Base-by-base conservation (phyloP, 805 yeast species). In the Barnettozyma botsteinii region DNA sequence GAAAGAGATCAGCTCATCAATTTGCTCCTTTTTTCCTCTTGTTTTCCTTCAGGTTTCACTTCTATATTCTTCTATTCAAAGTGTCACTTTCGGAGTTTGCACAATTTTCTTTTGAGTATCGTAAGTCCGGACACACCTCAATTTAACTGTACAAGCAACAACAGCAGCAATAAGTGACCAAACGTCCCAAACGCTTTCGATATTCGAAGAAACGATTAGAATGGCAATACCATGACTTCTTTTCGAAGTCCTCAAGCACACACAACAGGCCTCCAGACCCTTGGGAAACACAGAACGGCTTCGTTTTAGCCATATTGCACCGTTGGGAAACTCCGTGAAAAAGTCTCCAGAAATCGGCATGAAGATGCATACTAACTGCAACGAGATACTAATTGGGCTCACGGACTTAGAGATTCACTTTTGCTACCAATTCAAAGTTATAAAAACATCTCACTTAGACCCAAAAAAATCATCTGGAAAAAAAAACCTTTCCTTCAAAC, bases 321-420 rank as follows among this genome's bases (percentile, higher is more conserved):
- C 22, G 15, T 29, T 7, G 9, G 13, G 35, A 38, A 38, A 38
- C 37, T 38, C 41, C 41, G 41, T 29, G 20, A 33, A 23, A 38
- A 33, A n/a, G 18, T 28, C 41, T 35, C 41, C 41, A 38, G 41
- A 33, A 23, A 19, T 10, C 28, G 10, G 30, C 41, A 38, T 26
- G 12, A n/a, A 31, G n/a, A 28, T 31, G 28, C 36, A 32, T 23
- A 29, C 15, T 11, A 12, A 10, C 8, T 28, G 10, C 19, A n/a
- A 14, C 11, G 7, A 14, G 18, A 8, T 14, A 21, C 30, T 18
- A 9, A n/a, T 33, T 33, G 27, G 35, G 22, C 20, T 17, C n/a
- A 26, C 30, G 31, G 24, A 34, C 31, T 20, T 26, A 18, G 30
- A 21, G 12, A 20, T 29, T 29, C 12, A 11, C 12, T 29, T 29